phyloP scores from a whole-genome alignment of 345 rosid species.

The Angophora floribunda region DNA sequence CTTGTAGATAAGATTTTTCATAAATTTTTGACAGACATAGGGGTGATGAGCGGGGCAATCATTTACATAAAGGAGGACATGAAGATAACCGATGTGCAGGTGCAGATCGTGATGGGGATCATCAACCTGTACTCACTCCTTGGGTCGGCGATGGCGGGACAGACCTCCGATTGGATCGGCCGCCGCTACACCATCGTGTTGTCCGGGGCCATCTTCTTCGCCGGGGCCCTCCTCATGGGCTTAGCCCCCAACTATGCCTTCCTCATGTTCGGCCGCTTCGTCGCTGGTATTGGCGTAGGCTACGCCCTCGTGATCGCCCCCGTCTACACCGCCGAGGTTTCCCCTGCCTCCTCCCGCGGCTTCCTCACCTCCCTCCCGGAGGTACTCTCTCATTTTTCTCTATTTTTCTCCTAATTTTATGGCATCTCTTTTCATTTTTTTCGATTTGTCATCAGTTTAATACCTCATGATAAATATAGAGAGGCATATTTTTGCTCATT shows the following conservation, averaged over 20 bases:
- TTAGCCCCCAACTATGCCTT: conserved; percentile 73
- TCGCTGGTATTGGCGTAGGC: conserved; percentile 93
- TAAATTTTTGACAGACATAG: conserved; percentile 34
- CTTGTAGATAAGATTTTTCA: not conserved
- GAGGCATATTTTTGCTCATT: not conserved
- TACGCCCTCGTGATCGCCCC: conserved; percentile 97
- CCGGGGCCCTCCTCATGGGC: conserved; percentile 93
- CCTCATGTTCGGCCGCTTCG: conserved; percentile 89
- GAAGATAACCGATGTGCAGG: conserved; percentile 21
- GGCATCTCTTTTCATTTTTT: not conserved
- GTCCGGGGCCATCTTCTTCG: conserved; percentile 76
- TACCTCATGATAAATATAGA: not conserved
- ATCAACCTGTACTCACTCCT: conserved; percentile 56
- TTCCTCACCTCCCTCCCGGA: conserved; percentile 91
- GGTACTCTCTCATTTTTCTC: not conserved
- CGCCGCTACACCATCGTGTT: conserved; percentile 87
- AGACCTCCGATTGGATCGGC: conserved; percentile 87
- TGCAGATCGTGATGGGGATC: conserved; percentile 48
- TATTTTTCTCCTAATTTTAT: not conserved
- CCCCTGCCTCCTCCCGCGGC: conserved; percentile 87
- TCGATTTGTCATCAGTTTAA: not conserved
- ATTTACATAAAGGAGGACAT: conserved; percentile 42
- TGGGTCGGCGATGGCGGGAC: conserved; percentile 79
- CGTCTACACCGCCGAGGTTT: conserved; percentile 83
- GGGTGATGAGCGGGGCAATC: conserved; percentile 88